A percentile compares a stretch with the other conserved stretches of the same genome.
Conservation (phyloP, 805 yeast species). For the Schwanniomyces vanrijiae region DNA sequence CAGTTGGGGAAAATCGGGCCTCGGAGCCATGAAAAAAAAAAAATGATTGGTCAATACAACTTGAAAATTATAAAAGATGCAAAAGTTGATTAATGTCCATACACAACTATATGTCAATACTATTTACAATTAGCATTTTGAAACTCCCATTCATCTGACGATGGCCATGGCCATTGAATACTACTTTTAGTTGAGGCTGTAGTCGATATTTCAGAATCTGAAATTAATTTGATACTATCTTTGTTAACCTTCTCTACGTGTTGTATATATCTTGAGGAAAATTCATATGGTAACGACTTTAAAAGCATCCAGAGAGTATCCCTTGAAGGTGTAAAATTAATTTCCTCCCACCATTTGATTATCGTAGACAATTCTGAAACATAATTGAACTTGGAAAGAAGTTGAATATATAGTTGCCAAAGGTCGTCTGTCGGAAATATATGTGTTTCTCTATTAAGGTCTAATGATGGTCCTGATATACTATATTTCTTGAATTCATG, state of each 20-base stretch:
- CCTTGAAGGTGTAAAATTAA: slow-evolving; percentile 43
- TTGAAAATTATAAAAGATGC: slow-evolving; percentile 1
- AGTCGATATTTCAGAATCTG: background rate
- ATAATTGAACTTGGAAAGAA: slow-evolving; percentile 49
- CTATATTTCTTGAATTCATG: slow-evolving; percentile 53
- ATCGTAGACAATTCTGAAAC: slow-evolving; percentile 49
- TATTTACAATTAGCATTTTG: background rate
- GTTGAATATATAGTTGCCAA: slow-evolving; percentile 53
- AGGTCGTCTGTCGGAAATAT: slow-evolving; percentile 47
- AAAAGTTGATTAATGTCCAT: slow-evolving; percentile 1
- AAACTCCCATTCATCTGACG: slow-evolving; percentile 14
- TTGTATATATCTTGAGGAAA: slow-evolving; percentile 35
- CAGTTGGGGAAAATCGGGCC: slow-evolving; percentile 2
- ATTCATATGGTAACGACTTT: slow-evolving; percentile 33
- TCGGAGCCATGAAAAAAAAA: background rate
- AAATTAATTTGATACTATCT: slow-evolving; percentile 12
- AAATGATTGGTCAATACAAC: slow-evolving; percentile 5
- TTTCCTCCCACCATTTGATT: slow-evolving; percentile 53
- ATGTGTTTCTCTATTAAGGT: slow-evolving; percentile 15
- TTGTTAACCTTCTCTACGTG: slow-evolving; percentile 27
- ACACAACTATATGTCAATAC: background rate
- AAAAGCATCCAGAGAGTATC: slow-evolving; percentile 41
- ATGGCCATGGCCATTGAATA: slow-evolving; percentile 37
- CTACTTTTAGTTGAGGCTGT: slow-evolving; percentile 1
- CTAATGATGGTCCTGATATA: slow-evolving; percentile 9